Conservation (phyloP, 176 grass and related monocot genomes). For the Paspalum vaginatum region DNA sequence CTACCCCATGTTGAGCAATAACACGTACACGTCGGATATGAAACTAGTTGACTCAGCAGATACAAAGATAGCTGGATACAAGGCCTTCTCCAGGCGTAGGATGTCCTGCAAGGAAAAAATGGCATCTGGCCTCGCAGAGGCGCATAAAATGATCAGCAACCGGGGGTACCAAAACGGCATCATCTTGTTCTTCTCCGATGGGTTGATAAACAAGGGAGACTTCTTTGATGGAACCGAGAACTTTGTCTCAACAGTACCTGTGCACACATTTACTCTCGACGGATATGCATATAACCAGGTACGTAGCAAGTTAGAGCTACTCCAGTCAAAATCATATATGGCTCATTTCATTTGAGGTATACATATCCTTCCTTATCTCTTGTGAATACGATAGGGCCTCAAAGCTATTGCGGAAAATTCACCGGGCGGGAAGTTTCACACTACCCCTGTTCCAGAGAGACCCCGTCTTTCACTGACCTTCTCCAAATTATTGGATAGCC, state of each 20-base stretch:
- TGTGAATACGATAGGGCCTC: background rate
- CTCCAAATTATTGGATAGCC: background rate
- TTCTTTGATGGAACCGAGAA: background rate
- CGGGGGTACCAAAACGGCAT: background rate
- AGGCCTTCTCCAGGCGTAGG: background rate
- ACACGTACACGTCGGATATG: background rate
- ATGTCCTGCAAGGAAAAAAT: background rate
- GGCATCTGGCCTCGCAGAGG: background rate
- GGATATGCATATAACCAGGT: background rate
- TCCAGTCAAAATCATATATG: too few species aligned
- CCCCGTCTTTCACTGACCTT: background rate
- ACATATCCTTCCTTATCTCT: background rate
- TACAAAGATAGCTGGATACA: background rate
- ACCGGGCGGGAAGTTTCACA: background rate
- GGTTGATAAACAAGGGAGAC: background rate
- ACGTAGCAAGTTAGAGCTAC: too few species aligned
- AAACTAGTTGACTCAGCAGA: background rate
- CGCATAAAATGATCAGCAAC: background rate
- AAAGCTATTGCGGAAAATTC: background rate
- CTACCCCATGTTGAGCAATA: background rate
- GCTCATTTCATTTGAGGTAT: too few species aligned
- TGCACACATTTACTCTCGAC: background rate
- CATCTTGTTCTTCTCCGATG: conserved; percentile 15
- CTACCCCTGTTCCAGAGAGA: background rate
- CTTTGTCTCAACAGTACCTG: background rate